Evolutionary conservation across 164 flowering plant genomes (phyloP).

Genomic region (Tetrastigma voinierianum): DNA sequence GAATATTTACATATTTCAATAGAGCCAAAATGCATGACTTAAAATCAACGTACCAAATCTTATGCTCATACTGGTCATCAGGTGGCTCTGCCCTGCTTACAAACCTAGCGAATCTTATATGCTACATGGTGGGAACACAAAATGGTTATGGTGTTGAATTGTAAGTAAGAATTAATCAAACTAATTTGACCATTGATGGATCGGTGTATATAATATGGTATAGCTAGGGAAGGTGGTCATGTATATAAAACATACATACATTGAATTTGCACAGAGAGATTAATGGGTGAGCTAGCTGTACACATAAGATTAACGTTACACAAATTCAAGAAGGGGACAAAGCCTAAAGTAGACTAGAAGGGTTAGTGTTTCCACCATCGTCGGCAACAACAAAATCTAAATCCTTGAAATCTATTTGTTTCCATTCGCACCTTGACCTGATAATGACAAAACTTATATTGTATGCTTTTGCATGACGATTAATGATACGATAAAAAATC

Average conservation of each 20-base stretch:
- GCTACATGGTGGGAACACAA: too few species aligned
- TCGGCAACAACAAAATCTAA: conserved; percentile 29
- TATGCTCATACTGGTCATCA: too few species aligned
- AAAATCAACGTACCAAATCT: too few species aligned
- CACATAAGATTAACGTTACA: conserved; percentile 3
- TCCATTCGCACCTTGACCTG: neutral
- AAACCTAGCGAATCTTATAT: too few species aligned
- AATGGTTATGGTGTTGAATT: neutral
- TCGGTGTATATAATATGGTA: neutral
- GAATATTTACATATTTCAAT: too few species aligned
- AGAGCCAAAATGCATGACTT: too few species aligned
- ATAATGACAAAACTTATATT: conserved; percentile 13
- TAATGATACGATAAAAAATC: too few species aligned
- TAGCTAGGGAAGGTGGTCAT: neutral
- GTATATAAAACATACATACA: neutral
- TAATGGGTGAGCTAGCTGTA: conserved; percentile 4
- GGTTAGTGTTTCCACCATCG: conserved; percentile 14
- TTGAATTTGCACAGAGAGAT: neutral
- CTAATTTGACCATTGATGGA: too few species aligned
- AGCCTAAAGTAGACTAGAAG: conserved; percentile 8
- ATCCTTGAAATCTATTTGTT: conserved; percentile 17
- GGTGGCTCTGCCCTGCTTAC: too few species aligned
- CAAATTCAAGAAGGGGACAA: conserved; percentile 4
- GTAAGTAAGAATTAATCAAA: neutral
- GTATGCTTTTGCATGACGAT: neutral